Base-by-base conservation (phyloP, 1,284 basidiomycete genomes). In the Trametes polyzona region DNA sequence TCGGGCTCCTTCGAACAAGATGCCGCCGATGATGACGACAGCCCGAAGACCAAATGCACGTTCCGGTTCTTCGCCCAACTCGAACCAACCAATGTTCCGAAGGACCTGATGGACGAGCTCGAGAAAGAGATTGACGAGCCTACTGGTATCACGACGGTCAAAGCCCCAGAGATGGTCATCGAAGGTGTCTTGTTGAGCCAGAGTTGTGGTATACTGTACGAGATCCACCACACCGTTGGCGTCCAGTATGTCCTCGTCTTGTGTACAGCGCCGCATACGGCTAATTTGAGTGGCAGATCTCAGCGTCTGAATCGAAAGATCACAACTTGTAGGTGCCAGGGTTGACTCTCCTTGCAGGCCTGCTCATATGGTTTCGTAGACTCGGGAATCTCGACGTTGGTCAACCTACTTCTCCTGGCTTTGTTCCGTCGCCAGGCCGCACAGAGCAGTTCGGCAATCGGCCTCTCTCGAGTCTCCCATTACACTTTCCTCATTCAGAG, bases 401-500 rank as follows among this genome's bases (percentile, higher is more conserved):
- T 83, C 16, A 92, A 94, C 68, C 76, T 94, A 12, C 64, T 76
- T 19, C 76, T 94, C 33, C 77, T 95, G 5, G 69, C 83, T 4
- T 74, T 94, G 4, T 82, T 92, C 35, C 82, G 87, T 26, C 83
- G 88, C 14, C 92, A 95, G 73, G 85, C 86, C 66, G 83, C 87
- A 56, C 76, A 75, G 26, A 90, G 88, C 63, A 83, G 88, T n/a
- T 93, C 89, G 3, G 90, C 92, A 0, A 85, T 88, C 1, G 86
- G 87, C 2, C 78, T 95, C 21, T 84, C 88, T 12, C 84, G 90
- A 36, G 81, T 94, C 17, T 94, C 92, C 3, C 77, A 90, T 3
- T 93, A 91, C 86, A 83, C 87, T 0, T 92, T 95, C 67, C 76
- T 93, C 24, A 76, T 86, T 12, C 91, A 94, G 71, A 82, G 87